Base-by-base conservation (phyloP, 257 asterid species). In the Coffea canephora region DNA sequence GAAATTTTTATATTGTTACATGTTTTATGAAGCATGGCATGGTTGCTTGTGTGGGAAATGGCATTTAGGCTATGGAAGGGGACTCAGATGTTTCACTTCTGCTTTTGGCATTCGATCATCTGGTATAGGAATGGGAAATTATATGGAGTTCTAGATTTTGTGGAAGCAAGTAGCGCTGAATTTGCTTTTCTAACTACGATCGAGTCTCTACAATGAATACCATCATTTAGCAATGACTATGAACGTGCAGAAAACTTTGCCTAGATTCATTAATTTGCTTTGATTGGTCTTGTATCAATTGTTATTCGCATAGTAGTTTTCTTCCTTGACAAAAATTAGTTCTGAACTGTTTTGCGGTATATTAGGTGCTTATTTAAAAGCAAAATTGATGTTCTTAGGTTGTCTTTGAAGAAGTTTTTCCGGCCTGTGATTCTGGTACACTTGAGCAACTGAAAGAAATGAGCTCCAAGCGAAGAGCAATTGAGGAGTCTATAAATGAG, bases 381-480 rank as follows among this genome's bases (percentile, higher is more conserved):
- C 1, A 0, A n/a, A 81, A 55, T 55, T 68, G 46, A 57, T 52
- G 61, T 79, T 62, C 69, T 27, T 73, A 91, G 97, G 82, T 89
- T 71, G 78, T 83, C 65, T 92, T 83, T 68, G 77, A 88, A 78
- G 79, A 84, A 19, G 88, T 78, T 76, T 18, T 88, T 31, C 36
- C 49, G 46, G 90, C 87, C 19, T 70, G 78, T 31, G 91, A 89
- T 84, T 78, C 90, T 25, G 83, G 73, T 55, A 87, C 97, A 1
- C 90, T 89, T 48, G 96, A 89, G 85, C 88, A 91, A 68, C 86
- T 89, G 75, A 85, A 89, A 82, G 94, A 91, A 78, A 59, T 88
- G 86, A 92, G 91, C 87, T 89, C 88, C 79, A 91, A 84, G 71
- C 91, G 94, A 67, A 90, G 89, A 84, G 89, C 88, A 14, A 81